Evolutionary conservation across 257 asterid species (phyloP), one percentile per base, ranked within the genome.

Genomic region (Marsdenia floribunda): DNA sequence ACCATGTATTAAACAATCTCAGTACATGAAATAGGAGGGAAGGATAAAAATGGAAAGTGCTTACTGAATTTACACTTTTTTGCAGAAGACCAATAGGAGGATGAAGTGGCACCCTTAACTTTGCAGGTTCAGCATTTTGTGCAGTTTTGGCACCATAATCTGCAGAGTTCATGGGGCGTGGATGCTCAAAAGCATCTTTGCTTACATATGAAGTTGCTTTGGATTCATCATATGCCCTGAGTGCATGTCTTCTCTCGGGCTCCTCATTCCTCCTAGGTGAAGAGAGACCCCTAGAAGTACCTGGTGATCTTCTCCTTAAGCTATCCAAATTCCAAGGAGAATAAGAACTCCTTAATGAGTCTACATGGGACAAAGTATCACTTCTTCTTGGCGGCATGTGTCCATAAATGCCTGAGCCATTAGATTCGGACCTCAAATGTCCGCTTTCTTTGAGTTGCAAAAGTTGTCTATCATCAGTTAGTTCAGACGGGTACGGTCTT

Each of bases 291-390:
- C 96, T 82, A 72, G 89, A 81, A 76, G 88, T 46, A 73, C 85
- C 93, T 3, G 96, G 91, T 16, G 97, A 89, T 86, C 91, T 87
- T 80, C 80, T 86, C 86, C 97, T 82, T 76, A 94, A 84, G 60
- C 84, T 83, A 26, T 90, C 97, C 80, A 88, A 81, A 14, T 93
- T 88, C 99, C 96, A 90, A 0, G 97, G 93, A 80, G 97, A 85
- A 84, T 73, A 81, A 58, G 96, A 80, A 82, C 71, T 81, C 68
- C 83, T 78, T 67, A 82, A 73, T 4, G 88, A 72, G 53, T 86
- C 91, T 81, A 80, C 60, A 74, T 82, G 84, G 44, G 83, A 78
- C 69, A 81, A 77, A 80, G 77, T 40, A 80, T 64, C 88, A 68
- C 81, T 79, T 82, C 82, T 83, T 81, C 90, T 77, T 40, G 80